Evolutionary conservation across 2,329 filamentous ascomycete genomes (phyloP), one percentile per base, ranked within the genome.

Genomic region (Grosmannia serpens): DNA sequence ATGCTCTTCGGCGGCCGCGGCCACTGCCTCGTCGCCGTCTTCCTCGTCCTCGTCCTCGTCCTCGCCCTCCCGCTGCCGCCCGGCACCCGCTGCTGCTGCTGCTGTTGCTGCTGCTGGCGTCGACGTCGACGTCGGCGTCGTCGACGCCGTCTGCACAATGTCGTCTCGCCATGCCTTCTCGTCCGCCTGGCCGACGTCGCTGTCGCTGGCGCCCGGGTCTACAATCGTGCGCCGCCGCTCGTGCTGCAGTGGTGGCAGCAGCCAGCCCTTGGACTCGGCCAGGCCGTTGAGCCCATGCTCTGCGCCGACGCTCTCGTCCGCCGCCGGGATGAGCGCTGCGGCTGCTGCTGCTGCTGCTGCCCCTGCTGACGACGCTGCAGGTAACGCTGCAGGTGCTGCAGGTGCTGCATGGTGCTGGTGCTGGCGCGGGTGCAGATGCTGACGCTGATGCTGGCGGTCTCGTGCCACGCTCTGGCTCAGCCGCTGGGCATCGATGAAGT

Each of bases 401-500:
- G 11, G 15, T 2, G 27, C 24, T 5, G 49, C 13, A 29, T 31
- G 38, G 33, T 31, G 24, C 7, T 47, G 53, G 29, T 44, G 53
- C 35, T 46, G 53, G n/a, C 29, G 20, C 31, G 22, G 41, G 2
- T 57, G n/a, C 51, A 29, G 11, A 38, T 50, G 29, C 31, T 38
- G 46, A 29, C 64, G 53, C 66, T 66, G 60, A 62, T 68, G 49
- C 64, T 59, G 56, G 44, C 62, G 55, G 53, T 55, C 33, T 31
- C 58, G 33, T 61, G 64, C n/a, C 53, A 51, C 55, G 26, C 67
- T 62, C 49, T 67, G 67, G 56, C 63, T 69, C 22, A 67, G 70
- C 58, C 75, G 74, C 66, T 86, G 82, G 53, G 71, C 76, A 57
- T 86, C 82, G 61, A 87, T 75, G 55, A 86, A 77, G 59, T 85